Evolutionary conservation across 345 rosid species (phyloP), one percentile per base, ranked within the genome.

Genomic region (Viola odorata): DNA sequence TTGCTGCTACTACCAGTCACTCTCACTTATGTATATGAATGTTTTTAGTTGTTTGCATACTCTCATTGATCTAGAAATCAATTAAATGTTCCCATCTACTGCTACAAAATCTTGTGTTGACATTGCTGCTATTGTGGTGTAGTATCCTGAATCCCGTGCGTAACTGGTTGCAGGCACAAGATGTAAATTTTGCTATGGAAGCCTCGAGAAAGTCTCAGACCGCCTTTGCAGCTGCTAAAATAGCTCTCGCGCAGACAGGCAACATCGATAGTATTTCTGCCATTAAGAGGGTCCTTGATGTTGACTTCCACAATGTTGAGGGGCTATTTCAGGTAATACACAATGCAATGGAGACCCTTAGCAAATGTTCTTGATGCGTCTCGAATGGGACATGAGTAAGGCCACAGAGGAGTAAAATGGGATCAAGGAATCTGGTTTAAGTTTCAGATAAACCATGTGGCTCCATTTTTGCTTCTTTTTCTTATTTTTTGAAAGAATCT

Each of bases 161-260:
- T 23, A 23, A 23, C 32, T 23, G 32, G 32, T 62, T 52, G 58
- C 56, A 66, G 69, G 57, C 56, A 11, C 57, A 50, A 52, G 57
- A 66, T 47, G 69, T 66, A 12, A 57, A 50, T 16, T 51, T 39
- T 57, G 63, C 69, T 48, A 58, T 66, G 69, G 69, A 57, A 58
- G 69, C 69, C 55, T 65, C 62, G 4, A 65, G 62, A 55, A 56
- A 65, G 57, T 65, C 55, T 14, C 62, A n/a, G 37, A 50, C n/a
- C 48, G 56, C 69, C 23, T 58, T 66, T 16, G 48, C 41, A 2
- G 41, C 62, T 12, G 63, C 69, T 39, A 52, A 40, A 14, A 11
- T 40, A 10, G 40, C n/a, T 48, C 52, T 57, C 9, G 32, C 7
- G 49, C 55, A 65, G 41, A 17, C 23, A 12, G 54, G 44, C 37